Percentiles rank a stretch among this genome's conserved stretches.
phyloP scores from a whole-genome alignment of 139 green algal species.

The Pseudopediastrum boryanum region DNA sequence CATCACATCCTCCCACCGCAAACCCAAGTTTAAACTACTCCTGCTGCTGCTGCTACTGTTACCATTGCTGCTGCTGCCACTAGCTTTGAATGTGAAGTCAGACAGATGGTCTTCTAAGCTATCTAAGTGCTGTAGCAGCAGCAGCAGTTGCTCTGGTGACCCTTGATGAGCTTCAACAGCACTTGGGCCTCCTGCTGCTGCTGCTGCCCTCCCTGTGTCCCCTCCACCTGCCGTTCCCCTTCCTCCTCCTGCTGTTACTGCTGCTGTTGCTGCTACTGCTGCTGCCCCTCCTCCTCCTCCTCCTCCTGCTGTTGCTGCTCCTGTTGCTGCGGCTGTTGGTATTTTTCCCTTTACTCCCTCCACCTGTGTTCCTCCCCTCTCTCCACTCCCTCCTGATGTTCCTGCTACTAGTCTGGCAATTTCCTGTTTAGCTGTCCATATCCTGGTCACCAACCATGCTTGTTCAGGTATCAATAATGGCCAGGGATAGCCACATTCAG shows the following conservation, averaged over 20 bases:
- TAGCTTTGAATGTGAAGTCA: no score
- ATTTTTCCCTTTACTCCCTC: background rate
- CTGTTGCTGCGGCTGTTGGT: background rate
- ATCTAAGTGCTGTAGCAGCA: no score
- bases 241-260: background rate
- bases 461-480: background rate
- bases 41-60: no score
- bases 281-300: no score
- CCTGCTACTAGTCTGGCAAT: constrained; percentile 15
- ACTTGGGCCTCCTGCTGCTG: no score
- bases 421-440: constrained; percentile 10
- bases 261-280: background rate
- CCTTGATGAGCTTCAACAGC: no score
- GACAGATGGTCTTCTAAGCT: no score
- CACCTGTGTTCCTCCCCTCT: background rate
- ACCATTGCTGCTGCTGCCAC: no score
- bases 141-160: no score
- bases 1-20: no score
- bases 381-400: background rate
- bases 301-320: background rate
- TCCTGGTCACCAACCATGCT: background rate
- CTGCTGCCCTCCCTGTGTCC: no score
- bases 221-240: background rate
- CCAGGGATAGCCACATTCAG: background rate
- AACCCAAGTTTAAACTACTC: no score